These are phyloP conservation scores for Trichoderma aggressivum DNA, from an alignment of 2,329 filamentous ascomycete species.

Conservation along the genomic window DNA sequence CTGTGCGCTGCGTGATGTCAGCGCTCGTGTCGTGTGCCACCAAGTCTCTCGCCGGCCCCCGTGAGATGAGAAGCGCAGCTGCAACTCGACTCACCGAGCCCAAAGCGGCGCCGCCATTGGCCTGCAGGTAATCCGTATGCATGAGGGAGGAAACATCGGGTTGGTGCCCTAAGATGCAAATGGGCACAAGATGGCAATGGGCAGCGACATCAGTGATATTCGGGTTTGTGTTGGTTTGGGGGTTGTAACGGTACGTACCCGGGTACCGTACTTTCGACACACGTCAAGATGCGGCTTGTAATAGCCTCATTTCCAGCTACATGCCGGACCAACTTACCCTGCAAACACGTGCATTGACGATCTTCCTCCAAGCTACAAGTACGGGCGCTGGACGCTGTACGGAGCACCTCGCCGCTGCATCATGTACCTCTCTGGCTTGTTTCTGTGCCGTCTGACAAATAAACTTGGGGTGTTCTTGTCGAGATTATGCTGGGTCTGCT, in stretches of 20 bases:
- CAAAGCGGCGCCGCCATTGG: background rate
- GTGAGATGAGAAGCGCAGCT: background rate
- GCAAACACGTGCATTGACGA: background rate
- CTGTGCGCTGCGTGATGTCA: constrained; percentile 14
- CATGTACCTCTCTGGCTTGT: background rate
- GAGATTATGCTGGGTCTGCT: background rate
- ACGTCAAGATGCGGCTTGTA: background rate
- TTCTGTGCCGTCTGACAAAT: background rate
- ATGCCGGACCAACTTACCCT: background rate
- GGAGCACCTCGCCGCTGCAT: background rate
- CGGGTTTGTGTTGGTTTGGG: background rate
- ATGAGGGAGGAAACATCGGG: background rate
- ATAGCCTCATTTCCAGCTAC: background rate
- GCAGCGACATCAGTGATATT: background rate
- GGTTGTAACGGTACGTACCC: background rate
- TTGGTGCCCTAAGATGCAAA: background rate
- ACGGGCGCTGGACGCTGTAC: background rate
- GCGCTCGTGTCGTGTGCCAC: constrained; percentile 14
- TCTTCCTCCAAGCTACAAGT: background rate
- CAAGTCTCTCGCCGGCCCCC: background rate
- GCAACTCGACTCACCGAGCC: background rate
- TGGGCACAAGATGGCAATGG: background rate
- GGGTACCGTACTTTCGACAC: constrained; percentile 6
- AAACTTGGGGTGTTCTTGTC: background rate
- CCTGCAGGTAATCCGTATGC: background rate